A percentile compares a stretch with the other conserved stretches of the same genome.
Conservation (phyloP, 768 basidiomycete genomes). For the Coprinopsis cinerea region DNA sequence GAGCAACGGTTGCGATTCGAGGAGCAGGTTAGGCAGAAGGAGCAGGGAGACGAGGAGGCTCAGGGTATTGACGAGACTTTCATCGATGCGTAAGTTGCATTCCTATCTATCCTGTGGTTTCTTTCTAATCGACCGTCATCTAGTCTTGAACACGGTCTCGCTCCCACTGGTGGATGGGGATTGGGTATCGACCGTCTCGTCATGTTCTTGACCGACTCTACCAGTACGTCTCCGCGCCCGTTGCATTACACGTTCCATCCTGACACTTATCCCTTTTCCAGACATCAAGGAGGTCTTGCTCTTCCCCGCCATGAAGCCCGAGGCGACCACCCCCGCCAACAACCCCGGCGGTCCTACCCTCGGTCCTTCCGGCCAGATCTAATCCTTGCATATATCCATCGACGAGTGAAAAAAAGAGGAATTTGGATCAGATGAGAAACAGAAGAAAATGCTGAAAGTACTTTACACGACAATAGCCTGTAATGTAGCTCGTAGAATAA, state of each 20-base stretch:
- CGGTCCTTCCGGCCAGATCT: conserved; percentile 29
- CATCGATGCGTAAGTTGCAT: conserved; percentile 74
- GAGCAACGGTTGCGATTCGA: conserved; percentile 94
- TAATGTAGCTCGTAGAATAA: no score
- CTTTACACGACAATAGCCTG: background rate
- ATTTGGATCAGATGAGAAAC: background rate
- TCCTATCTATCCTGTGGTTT: conserved; percentile 6
- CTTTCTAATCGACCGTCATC: conserved; percentile 1
- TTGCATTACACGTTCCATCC: background rate
- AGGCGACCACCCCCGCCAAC: conserved; percentile 36
- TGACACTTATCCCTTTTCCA: conserved; percentile 20
- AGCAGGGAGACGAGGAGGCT: conserved; percentile 95
- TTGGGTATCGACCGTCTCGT: conserved; percentile 93
- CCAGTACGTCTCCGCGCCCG: conserved; percentile 49
- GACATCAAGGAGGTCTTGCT: conserved; percentile 96
- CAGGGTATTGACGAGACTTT: conserved; percentile 96
- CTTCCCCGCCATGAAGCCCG: conserved; percentile 97
- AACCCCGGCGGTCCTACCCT: conserved; percentile 18
- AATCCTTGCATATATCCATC: background rate
- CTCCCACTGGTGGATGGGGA: conserved; percentile 97
- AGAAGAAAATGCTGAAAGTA: background rate
- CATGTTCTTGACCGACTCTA: conserved; percentile 98
- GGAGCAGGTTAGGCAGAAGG: conserved; percentile 93
- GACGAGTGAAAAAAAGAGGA: no score
- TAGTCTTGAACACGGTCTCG: conserved; percentile 93